Conservation (phyloP, 306 rosid species). For the Cicer chorassanicum region DNA sequence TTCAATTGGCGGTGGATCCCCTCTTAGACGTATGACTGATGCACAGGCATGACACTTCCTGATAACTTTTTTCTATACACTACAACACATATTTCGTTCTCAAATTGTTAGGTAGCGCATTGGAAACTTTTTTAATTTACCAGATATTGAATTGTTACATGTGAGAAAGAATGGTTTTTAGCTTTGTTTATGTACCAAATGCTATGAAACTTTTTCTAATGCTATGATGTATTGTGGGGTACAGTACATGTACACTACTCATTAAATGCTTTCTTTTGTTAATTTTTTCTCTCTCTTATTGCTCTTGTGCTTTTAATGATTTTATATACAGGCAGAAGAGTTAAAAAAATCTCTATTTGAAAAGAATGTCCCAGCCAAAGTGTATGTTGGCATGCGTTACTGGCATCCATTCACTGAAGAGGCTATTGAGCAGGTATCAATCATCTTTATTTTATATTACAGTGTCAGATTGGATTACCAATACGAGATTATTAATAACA, state of each 20-base stretch:
- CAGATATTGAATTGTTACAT: constrained; percentile 25
- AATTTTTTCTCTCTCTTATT: not conserved
- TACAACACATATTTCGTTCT: constrained; percentile 31
- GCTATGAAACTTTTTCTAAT: not conserved
- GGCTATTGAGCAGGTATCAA: constrained; percentile 80
- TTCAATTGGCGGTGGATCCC: constrained; percentile 97
- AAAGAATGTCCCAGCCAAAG: constrained; percentile 82
- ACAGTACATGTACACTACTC: constrained; percentile 14
- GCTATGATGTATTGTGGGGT: constrained; percentile 1
- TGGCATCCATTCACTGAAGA: constrained; percentile 99
- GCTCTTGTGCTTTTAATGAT: constrained; percentile 19
- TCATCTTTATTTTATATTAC: constrained; percentile 24
- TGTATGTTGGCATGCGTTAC: constrained; percentile 96
- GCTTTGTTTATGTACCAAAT: constrained; percentile 25
- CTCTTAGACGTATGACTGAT: constrained; percentile 86
- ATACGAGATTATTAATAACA: not conserved
- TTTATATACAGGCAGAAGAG: constrained; percentile 66
- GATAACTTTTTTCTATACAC: constrained; percentile 17
- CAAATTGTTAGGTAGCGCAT: constrained; percentile 25
- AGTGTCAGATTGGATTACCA: constrained; percentile 3
- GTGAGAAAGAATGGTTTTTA: constrained; percentile 10
- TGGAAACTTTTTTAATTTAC: constrained; percentile 24
- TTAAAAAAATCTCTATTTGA: constrained; percentile 69
- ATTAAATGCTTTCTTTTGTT: not conserved
- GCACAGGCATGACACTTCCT: constrained; percentile 69